These are phyloP conservation scores for Pseudogymnoascus sp. DNA, from an alignment of 2,329 filamentous ascomycete genomes.

Conservation along the genomic window DNA sequence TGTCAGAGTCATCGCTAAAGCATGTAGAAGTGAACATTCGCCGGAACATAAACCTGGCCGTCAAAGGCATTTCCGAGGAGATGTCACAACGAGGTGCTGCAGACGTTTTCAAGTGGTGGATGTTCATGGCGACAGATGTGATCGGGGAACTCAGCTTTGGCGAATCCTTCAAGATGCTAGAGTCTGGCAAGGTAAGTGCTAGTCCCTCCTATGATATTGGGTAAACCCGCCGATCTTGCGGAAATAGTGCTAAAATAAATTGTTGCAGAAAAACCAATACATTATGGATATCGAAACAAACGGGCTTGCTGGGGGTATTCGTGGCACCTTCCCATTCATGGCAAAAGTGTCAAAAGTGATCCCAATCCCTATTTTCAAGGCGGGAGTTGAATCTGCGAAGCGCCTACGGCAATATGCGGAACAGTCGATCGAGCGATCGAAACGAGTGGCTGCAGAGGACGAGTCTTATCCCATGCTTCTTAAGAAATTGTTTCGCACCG, in stretches of 20 bases:
- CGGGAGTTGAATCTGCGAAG: background rate
- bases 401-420: background rate
- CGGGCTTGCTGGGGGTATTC: background rate
- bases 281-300: background rate
- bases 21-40: slow-evolving; percentile 29
- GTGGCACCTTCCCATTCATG: background rate
- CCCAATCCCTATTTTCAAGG: background rate
- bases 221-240: background rate
- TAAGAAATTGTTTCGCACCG: background rate
- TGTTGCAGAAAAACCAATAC: background rate
- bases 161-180: slow-evolving; percentile 45
- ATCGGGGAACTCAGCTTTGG: slow-evolving; percentile 47
- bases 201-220: slow-evolving; percentile 6
- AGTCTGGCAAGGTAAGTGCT: slow-evolving; percentile 36
- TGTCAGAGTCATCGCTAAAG: slow-evolving; percentile 32
- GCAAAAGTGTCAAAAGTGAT: background rate
- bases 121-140: slow-evolving; percentile 45
- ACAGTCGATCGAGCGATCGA: background rate
- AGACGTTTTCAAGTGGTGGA: slow-evolving; percentile 46
- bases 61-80: slow-evolving; percentile 39
- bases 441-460: background rate
- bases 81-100: slow-evolving; percentile 29
- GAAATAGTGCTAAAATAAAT: background rate
- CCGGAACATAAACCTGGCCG: slow-evolving; percentile 30
- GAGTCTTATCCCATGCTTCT: background rate